phyloP scores from a whole-genome alignment of 768 basidiomycete species.

The Rhizopogon roseolus region DNA sequence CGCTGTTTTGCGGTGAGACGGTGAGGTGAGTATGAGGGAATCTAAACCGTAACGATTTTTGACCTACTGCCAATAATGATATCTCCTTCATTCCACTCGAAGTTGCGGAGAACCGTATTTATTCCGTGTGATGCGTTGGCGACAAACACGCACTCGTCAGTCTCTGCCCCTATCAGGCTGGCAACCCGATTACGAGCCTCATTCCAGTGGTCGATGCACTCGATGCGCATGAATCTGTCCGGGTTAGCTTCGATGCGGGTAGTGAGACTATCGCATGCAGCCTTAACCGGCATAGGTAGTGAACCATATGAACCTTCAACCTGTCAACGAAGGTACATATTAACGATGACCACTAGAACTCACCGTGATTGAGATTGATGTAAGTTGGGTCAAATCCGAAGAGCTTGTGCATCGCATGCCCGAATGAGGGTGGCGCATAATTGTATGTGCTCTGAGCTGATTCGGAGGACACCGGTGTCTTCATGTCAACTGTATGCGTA shows the following conservation, averaged over 20 bases:
- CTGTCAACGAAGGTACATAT: conserved; percentile 7
- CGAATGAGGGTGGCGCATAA: conserved; percentile 41
- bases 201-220: conserved; percentile 28
- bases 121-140: conserved; percentile 32
- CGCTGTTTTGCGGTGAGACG: conserved; percentile 28
- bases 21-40: background rate
- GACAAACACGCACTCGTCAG: conserved; percentile 54
- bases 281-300: conserved; percentile 46
- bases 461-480: background rate
- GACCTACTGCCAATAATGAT: conserved; percentile 57
- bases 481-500: background rate
- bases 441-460: conserved; percentile 7
- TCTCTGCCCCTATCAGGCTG: conserved; percentile 41
- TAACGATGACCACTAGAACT: conserved; percentile 1
- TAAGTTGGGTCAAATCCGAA: conserved; percentile 34
- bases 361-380: conserved; percentile 64
- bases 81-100: conserved; percentile 66
- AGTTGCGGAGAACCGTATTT: conserved; percentile 61
- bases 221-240: conserved; percentile 47
- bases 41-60: background rate
- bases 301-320: conserved; percentile 57
- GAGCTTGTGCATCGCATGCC: conserved; percentile 40
- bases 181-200: conserved; percentile 44
- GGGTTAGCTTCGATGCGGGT: conserved; percentile 47
- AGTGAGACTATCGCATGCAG: conserved; percentile 37